phyloP scores from a whole-genome alignment of 2,329 filamentous ascomycete genomes.

The Stagonosporopsis tanaceti region DNA sequence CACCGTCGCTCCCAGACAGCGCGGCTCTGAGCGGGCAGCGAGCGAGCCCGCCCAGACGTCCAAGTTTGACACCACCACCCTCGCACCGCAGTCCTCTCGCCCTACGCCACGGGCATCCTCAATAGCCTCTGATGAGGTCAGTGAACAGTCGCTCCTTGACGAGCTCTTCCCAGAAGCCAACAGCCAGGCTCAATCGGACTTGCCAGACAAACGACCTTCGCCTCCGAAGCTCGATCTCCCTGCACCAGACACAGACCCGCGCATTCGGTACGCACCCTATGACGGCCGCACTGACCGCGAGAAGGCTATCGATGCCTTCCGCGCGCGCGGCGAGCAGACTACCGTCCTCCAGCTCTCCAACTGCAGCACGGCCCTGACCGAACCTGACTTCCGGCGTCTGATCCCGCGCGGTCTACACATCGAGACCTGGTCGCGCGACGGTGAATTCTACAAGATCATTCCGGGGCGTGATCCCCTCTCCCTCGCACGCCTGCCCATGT shows the following conservation, averaged over 20 bases:
- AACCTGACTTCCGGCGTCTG: conserved; percentile 76
- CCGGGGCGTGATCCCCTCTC: conserved; percentile 71
- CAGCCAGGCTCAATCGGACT: conserved; percentile 27
- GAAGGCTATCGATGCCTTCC: conserved; percentile 30
- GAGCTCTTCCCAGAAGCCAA: conserved; percentile 64
- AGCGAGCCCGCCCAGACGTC: background rate
- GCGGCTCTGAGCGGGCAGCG: background rate
- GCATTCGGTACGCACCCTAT: conserved; percentile 13
- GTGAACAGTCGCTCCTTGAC: conserved; percentile 52
- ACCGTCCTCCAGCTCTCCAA: conserved; percentile 65
- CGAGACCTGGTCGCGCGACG: conserved; percentile 67
- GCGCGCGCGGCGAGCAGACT: conserved; percentile 37
- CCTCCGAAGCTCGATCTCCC: conserved; percentile 41
- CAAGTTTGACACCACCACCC: conserved; percentile 3
- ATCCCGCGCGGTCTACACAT: conserved; percentile 69
- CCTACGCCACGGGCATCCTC: conserved; percentile 6
- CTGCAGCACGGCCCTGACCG: conserved; percentile 59
- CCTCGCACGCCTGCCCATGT: conserved; percentile 69
- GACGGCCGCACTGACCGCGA: conserved; percentile 8
- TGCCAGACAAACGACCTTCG: conserved; percentile 23
- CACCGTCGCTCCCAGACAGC: background rate
- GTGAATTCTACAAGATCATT: conserved; percentile 68
- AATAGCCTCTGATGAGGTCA: conserved; percentile 13
- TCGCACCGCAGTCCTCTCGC: conserved; percentile 9
- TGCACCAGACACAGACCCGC: conserved; percentile 22